Base-by-base conservation (phyloP, 192 early-diverging fungal species). In the Helicostylum pulchrum region DNA sequence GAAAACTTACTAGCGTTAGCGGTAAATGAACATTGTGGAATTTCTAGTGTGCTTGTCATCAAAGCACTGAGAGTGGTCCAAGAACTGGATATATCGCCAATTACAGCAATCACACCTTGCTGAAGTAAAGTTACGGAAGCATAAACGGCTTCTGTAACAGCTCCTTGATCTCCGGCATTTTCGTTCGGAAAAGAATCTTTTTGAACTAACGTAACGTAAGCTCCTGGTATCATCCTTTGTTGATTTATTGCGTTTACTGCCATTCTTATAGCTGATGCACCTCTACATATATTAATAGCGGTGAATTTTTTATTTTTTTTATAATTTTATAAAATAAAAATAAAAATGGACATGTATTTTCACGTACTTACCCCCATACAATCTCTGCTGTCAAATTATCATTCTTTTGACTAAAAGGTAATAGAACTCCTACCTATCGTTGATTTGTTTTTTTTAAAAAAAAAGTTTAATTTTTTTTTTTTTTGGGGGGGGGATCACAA, bases 11-110 rank as follows among this genome's bases (percentile, higher is more conserved):
- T 80, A 26, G 75, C 68, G 19, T 63, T 74, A 12, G 78, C 72
- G 17, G 78, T 71, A 21, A 70, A 80, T n/a, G 78, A 80, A 47
- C 76, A 80, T 52, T n/a, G 77, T 10, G 80, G 78, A 23, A 80
- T 74, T 34, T 74, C 62, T 15, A 80, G 60, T 8, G 73, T 61
- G 30, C 76, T 77, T 12, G 78, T 75, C 56, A 80, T 49, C 26
- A 80, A 36, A 1, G 78, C 78, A 11, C 70, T 73, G n/a, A 77
- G 67, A 12, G 68, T 72, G 7, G 78, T 75, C 51, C 76, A 72
- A 12, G 73, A 74, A 60, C 72, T 75, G 10, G 67, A 73, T 3
- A 75, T 68, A 65, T 80, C 78, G 5, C 78, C 78, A 67, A 80
- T 80, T 47, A 77, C 76, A 3, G 76, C 76, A 3, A 73, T 66